phyloP scores from a whole-genome alignment of 2,329 filamentous ascomycete species.

The Ploettnerulaceae sp. region DNA sequence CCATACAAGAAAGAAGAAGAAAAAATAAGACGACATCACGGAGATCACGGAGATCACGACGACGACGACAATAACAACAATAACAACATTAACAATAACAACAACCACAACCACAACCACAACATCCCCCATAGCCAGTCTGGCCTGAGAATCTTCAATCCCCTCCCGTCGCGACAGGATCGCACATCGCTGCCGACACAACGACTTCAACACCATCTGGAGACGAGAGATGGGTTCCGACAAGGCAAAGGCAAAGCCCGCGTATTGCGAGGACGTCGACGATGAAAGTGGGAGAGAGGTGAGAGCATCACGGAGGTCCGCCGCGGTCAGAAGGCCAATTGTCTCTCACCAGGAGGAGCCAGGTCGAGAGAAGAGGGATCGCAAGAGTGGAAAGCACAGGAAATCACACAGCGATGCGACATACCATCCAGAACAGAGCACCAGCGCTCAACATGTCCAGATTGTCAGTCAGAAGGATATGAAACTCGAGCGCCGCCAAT shows the following conservation, averaged over 20 bases:
- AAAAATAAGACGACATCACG: too few relatives aligned
- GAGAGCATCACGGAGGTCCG: conserved; percentile 24
- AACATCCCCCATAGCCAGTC: neutral
- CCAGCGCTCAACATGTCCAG: conserved; percentile 15
- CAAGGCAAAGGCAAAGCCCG: conserved; percentile 25
- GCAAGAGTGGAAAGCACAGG: conserved; percentile 7
- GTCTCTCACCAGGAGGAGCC: conserved; percentile 6
- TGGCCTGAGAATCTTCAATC: neutral
- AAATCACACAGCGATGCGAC: conserved; percentile 11
- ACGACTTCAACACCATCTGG: neutral
- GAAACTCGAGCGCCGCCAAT: conserved; percentile 27
- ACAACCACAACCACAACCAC: neutral
- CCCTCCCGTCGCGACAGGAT: conserved; percentile 12
- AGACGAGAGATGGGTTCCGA: conserved; percentile 13
- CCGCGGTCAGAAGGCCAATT: conserved; percentile 26
- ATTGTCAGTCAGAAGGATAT: conserved; percentile 18
- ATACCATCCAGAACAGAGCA: conserved; percentile 13
- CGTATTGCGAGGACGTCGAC: conserved; percentile 29
- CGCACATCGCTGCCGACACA: conserved; percentile 10
- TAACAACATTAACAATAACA: neutral
- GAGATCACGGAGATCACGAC: too few relatives aligned
- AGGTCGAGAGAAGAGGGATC: neutral
- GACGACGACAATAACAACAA: too few relatives aligned
- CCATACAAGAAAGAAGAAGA: too few relatives aligned
- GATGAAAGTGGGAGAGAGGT: conserved; percentile 23